Evolutionary conservation across 495 filamentous ascomycete genomes (phyloP), one percentile per base, ranked within the genome.

Genomic region (Neurospora terricola): DNA sequence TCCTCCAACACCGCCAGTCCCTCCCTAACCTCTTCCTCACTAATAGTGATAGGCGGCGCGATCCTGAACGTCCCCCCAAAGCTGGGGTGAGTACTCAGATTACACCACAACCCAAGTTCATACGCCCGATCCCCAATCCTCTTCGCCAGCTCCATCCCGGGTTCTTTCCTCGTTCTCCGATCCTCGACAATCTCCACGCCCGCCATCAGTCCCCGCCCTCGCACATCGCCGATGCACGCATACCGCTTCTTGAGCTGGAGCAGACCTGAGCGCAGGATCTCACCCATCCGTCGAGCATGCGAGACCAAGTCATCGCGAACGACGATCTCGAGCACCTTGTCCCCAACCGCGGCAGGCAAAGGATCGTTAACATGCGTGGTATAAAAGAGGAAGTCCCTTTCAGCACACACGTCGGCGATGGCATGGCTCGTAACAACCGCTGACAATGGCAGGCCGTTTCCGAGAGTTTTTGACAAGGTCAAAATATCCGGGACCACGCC

Each of bases 21-120:
- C 68, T 83, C 78, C 11, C 83, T 80, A 42, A 90, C 79, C 77
- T 89, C 82, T 59, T 86, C 80, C 9, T 83, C 80, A 0, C 83
- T 81, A 1, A 88, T 83, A 0, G 86, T 90, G 18, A 90, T 84
- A 0, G 88, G 87, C 16, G 88, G 88, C 9, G 88, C 88, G 59
- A 90, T 82, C 23, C 88, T 78, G 71, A 89, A 88, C 0, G 86
- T 81, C 27, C 87, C 88, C 2, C 85, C 82, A 77, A 89, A 86
- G n/a, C 82, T 84, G 1, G 80, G 80, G 36, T 86, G 79, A 39
- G 82, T 87, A 12, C 84, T 82, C 5, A 90, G 42, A 70, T 88
- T 89, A 36, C 84, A 85, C 70, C 84, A 89, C 3, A 89, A 75
- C 3, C 88, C 88, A 5, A 84, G 71, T 30, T 82, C 81, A 69